Percentiles rank a stretch among this genome's conserved stretches.
phyloP scores from a whole-genome alignment of 768 basidiomycete species.

The Rhodotorula diobovata region DNA sequence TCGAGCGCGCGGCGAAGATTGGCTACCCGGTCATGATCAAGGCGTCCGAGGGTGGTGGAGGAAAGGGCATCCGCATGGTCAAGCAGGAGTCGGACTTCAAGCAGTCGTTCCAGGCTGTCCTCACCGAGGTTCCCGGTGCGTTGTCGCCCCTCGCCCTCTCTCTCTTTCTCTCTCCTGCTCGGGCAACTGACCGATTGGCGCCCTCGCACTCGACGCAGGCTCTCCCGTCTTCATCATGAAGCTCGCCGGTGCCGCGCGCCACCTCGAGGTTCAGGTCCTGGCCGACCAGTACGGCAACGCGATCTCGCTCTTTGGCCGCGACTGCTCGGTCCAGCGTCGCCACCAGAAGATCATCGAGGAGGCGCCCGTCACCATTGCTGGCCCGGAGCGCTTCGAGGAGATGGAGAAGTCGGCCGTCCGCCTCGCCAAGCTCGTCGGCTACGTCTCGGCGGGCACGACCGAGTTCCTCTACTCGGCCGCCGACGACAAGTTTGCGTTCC shows the following conservation, averaged over 20 bases:
- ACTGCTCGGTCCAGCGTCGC: conserved; percentile 97
- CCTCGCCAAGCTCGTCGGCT: conserved; percentile 96
- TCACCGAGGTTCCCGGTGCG: conserved; percentile 91
- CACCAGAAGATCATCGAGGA: conserved; percentile 99
- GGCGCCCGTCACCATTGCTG: conserved; percentile 96
- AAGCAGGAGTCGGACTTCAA: conserved; percentile 80
- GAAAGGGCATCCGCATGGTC: conserved; percentile 97
- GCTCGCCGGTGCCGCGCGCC: conserved; percentile 92
- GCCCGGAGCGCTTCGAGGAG: conserved; percentile 81
- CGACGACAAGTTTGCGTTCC: conserved; percentile 92
- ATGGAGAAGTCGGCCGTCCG: conserved; percentile 99
- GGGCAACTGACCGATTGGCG: conserved; percentile 11
- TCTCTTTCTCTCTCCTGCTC: background rate
- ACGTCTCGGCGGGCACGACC: conserved; percentile 89
- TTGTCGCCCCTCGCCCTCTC: conserved; percentile 1
- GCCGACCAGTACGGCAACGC: conserved; percentile 99
- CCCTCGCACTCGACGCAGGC: conserved; percentile 53
- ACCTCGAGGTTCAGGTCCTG: conserved; percentile 94
- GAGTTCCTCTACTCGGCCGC: conserved; percentile 83
- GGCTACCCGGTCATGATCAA: conserved; percentile 99
- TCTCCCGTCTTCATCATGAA: conserved; percentile 99
- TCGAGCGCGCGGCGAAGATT: conserved; percentile 75
- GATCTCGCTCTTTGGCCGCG: conserved; percentile 96
- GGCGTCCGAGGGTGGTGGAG: conserved; percentile 97
- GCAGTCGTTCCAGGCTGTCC: conserved; percentile 87